phyloP scores from a whole-genome alignment of 129 eudicot species.

The Heracleum sosnowskyi region DNA sequence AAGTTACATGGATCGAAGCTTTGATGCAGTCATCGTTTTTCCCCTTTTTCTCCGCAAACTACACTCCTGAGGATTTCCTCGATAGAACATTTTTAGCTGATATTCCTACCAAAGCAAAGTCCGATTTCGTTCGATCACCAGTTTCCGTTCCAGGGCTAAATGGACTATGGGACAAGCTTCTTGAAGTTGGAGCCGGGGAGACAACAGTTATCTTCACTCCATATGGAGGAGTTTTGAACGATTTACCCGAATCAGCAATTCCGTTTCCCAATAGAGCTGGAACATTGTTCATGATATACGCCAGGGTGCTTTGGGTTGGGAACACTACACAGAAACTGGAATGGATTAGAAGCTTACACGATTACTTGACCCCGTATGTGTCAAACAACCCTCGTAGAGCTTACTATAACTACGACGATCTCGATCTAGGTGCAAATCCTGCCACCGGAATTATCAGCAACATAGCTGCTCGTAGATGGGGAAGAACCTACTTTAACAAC shows the following conservation, averaged over 20 bases:
- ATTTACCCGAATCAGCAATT: neutral
- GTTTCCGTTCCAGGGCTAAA: neutral
- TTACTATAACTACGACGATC: conserved; percentile 3
- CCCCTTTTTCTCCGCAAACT: neutral
- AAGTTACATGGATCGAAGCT: conserved; percentile 1
- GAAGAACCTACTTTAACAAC: neutral
- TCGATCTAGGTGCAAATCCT: neutral
- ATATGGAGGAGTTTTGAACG: neutral
- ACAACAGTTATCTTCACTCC: conserved; percentile 7
- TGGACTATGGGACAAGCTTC: conserved; percentile 1
- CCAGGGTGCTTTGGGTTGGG: neutral
- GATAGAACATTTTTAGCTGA: neutral
- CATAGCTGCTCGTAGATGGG: neutral
- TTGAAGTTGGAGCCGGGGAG: neutral
- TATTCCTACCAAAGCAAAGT: conserved; percentile 5
- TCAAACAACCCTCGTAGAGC: conserved; percentile 4
- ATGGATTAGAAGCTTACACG: conserved; percentile 2
- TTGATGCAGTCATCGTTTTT: neutral
- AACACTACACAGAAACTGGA: conserved; percentile 5
- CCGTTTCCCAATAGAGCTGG: conserved; percentile 7
- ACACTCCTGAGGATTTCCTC: conserved; percentile 2
- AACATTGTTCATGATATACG: conserved; percentile 6
- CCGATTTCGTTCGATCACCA: neutral
- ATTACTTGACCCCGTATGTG: neutral
- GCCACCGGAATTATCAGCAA: conserved; percentile 5